A percentile compares a stretch with the other conserved stretches of the same genome.
Conservation (phyloP, 169 alveolate genomes). For the Plasmodium vivax region DNA sequence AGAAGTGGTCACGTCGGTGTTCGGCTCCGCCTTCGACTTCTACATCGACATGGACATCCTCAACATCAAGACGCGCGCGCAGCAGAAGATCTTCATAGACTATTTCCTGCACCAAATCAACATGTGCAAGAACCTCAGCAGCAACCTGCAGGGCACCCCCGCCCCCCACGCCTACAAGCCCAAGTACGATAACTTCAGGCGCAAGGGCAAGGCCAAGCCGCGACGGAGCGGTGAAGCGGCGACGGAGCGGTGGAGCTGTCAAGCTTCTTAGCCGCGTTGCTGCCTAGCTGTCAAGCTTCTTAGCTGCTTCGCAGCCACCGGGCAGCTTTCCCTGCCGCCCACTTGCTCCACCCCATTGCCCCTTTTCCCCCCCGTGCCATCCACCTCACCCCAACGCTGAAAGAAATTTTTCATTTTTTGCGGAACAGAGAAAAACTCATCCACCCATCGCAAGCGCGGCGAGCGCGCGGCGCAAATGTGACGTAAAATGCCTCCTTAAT, state of each 20-base stretch:
- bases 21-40: slow-evolving; percentile 81
- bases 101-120: slow-evolving; percentile 84
- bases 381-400: background rate
- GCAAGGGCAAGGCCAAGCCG: slow-evolving; percentile 30
- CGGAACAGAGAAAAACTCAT: background rate
- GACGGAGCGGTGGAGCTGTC: background rate
- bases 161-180: slow-evolving; percentile 3
- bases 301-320: too few species aligned
- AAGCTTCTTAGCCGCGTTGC: background rate
- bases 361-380: background rate
- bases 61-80: slow-evolving; percentile 76
- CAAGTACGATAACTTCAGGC: slow-evolving; percentile 36
- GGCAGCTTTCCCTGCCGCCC: background rate
- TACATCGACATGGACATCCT: slow-evolving; percentile 83
- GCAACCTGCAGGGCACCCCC: slow-evolving; percentile 73
- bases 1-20: slow-evolving; percentile 76
- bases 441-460: background rate
- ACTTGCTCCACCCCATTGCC: background rate
- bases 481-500: background rate
- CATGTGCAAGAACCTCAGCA: slow-evolving; percentile 80
- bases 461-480: background rate
- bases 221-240: background rate
- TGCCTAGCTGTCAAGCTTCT: too few species aligned
- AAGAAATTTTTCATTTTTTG: background rate
- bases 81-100: slow-evolving; percentile 83